phyloP scores from a whole-genome alignment of 129 eudicot species.

The Tagetes erecta region DNA sequence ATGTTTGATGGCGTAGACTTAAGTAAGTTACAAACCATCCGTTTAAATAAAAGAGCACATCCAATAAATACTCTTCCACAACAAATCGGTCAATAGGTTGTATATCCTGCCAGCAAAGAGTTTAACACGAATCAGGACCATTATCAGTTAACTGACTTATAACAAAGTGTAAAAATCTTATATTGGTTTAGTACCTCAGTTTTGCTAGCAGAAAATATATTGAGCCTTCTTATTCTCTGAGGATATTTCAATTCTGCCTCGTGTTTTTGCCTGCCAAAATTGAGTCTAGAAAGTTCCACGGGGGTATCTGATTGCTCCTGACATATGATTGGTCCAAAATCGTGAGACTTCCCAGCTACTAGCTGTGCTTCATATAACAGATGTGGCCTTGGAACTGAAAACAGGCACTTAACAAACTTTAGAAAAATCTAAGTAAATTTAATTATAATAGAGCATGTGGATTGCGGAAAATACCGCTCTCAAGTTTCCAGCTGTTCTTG shows the following conservation, averaged over 20 bases:
- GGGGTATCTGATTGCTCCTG: constrained; percentile 68
- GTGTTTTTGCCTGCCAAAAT: constrained; percentile 78
- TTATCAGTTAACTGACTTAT: background rate
- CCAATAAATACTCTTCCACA: constrained; percentile 94
- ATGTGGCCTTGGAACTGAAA: constrained; percentile 87
- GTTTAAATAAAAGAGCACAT: constrained; percentile 78
- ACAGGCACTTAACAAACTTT: background rate
- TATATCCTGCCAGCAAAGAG: constrained; percentile 54
- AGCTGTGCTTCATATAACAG: constrained; percentile 86
- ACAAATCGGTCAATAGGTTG: constrained; percentile 89
- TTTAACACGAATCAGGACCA: constrained; percentile 8
- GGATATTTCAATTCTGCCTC: constrained; percentile 94
- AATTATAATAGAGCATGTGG: background rate
- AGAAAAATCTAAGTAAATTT: background rate
- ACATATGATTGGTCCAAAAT: constrained; percentile 72
- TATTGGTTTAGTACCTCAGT: constrained; percentile 57
- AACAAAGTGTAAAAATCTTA: background rate
- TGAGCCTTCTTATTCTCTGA: constrained; percentile 83
- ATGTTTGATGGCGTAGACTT: background rate
- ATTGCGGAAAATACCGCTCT: constrained; percentile 61
- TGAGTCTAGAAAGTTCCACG: constrained; percentile 43
- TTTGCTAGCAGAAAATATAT: constrained; percentile 87
- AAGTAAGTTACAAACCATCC: constrained; percentile 72
- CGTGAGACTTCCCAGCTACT: constrained; percentile 91
- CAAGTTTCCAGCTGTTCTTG: constrained; percentile 87